A percentile compares a stretch with the other conserved stretches of the same genome.
Conservation (phyloP, 2,329 filamentous ascomycete species). For the Ascochyta fabae region DNA sequence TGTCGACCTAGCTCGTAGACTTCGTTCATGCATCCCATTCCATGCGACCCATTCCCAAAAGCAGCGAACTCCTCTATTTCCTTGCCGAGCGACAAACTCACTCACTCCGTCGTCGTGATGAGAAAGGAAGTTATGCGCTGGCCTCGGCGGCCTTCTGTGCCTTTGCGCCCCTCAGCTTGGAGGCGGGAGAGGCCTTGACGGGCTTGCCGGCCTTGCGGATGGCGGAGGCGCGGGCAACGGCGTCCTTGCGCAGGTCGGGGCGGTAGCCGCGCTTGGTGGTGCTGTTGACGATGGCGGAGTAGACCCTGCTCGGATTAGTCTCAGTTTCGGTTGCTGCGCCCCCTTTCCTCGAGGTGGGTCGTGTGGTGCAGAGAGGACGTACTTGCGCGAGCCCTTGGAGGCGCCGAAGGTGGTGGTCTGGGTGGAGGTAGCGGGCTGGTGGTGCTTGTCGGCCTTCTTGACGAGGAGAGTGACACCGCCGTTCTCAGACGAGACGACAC, state of each 20-base stretch:
- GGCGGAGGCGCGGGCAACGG: conserved; percentile 86
- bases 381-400: conserved; percentile 81
- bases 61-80: conserved; percentile 6
- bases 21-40: conserved; percentile 24
- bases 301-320: conserved; percentile 63
- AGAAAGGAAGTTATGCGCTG: conserved; percentile 33
- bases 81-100: not conserved
- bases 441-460: conserved; percentile 78
- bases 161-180: conserved; percentile 80
- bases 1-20: conserved; percentile 19
- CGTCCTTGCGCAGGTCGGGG: conserved; percentile 60
- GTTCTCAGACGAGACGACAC: conserved; percentile 76
- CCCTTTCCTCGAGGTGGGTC: not conserved
- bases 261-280: conserved; percentile 86
- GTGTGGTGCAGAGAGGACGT: conserved; percentile 50
- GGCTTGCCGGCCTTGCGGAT: conserved; percentile 80
- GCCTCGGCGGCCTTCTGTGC: conserved; percentile 68
- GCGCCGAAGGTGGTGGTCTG: conserved; percentile 72
- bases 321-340: too few relatives aligned
- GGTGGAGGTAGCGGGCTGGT: conserved; percentile 74
- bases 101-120: not conserved
- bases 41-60: conserved; percentile 17
- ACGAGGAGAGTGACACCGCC: conserved; percentile 79
- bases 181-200: conserved; percentile 75
- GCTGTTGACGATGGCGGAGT: conserved; percentile 83